phyloP scores from a whole-genome alignment of 192 early-diverging fungal genomes.

The Coemansia sp. region DNA sequence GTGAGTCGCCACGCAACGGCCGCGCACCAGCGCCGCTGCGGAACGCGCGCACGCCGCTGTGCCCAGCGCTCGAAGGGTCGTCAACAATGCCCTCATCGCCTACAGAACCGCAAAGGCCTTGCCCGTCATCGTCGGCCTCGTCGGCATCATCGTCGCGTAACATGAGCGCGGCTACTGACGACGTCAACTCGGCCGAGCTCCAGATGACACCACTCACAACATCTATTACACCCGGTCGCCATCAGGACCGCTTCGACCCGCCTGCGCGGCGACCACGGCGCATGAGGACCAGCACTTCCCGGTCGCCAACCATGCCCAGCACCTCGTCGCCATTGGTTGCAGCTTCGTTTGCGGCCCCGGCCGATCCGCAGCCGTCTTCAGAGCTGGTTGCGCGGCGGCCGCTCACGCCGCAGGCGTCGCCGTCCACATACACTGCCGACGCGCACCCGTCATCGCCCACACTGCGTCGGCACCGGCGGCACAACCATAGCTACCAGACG shows the following conservation, averaged over 20 bases:
- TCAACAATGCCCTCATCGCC: conserved; percentile 21
- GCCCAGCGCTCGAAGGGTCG: conserved; percentile 3
- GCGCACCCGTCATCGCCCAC: conserved; percentile 15
- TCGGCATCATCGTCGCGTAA: conserved; percentile 1
- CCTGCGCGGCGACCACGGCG: conserved; percentile 18
- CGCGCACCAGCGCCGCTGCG: conserved; percentile 25
- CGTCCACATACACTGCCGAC: conserved; percentile 13
- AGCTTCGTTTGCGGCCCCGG: background rate
- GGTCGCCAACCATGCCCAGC: conserved; percentile 8
- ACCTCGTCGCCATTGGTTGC: conserved; percentile 22
- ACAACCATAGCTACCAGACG: conserved; percentile 29
- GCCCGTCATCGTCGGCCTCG: background rate
- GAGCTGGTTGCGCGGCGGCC: conserved; percentile 29
- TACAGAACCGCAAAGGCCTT: background rate
- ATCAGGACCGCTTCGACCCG: background rate
- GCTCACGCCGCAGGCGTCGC: conserved; percentile 38
- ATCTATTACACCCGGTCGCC: background rate
- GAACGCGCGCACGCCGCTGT: conserved; percentile 10
- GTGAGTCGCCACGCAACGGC: conserved; percentile 20
- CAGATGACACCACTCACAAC: conserved; percentile 1
- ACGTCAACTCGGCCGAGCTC: conserved; percentile 14
- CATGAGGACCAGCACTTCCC: conserved; percentile 27
- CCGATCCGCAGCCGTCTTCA: conserved; percentile 8
- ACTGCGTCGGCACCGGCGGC: conserved; percentile 26
- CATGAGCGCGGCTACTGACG: background rate